Base-by-base conservation (phyloP, 1,284 basidiomycete genomes). In the Crucibulum cyathiforme region DNA sequence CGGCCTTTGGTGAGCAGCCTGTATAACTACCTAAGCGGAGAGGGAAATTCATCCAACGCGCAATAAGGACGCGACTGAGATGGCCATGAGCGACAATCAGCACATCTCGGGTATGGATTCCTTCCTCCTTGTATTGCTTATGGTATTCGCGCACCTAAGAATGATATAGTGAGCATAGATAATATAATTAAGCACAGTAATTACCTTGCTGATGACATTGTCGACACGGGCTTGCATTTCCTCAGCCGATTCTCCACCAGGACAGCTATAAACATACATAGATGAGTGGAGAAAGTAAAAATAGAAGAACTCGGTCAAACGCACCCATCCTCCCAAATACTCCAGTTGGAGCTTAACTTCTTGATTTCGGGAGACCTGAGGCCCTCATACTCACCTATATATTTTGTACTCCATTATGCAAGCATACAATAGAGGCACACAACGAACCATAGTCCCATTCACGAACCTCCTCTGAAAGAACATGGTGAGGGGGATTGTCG, bases 191-290 rank as follows among this genome's bases (percentile, higher is more conserved):
- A 15, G 52, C 13, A 12, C 46, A 36, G n/a, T 24, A 56, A 71
- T 13, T 49, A 87, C 91, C 77, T 90, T 87, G 39, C 77, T 79
- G 58, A 97, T 92, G 52, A 95, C 84, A 36, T 68, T 70, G 71
- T 98, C 96, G 10, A 95, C 90, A 34, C 95, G 87, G 52, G 76
- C 76, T 56, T 86, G 77, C 91, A 98, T 95, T 54, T 95, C 85
- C 67, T 88, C 81, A 1, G 87, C 88, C 49, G 87, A 90, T 77
- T 98, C 95, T 35, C 95, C 95, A 15, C 89, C 91, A 10, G 94
- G 94, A 68, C 94, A 96, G 1, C 94, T 92, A 61, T 36, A 24
- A 24, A 24, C 24, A 24, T 24, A 24, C 24, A 24, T 24, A 24
- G 24, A 24, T 24, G 31, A 51, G 58, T 39, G 19, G 34, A 36